A percentile compares a stretch with the other conserved stretches of the same genome.
phyloP scores from a whole-genome alignment of 23 red algal genomes.

The Gracilaria gracilis region DNA sequence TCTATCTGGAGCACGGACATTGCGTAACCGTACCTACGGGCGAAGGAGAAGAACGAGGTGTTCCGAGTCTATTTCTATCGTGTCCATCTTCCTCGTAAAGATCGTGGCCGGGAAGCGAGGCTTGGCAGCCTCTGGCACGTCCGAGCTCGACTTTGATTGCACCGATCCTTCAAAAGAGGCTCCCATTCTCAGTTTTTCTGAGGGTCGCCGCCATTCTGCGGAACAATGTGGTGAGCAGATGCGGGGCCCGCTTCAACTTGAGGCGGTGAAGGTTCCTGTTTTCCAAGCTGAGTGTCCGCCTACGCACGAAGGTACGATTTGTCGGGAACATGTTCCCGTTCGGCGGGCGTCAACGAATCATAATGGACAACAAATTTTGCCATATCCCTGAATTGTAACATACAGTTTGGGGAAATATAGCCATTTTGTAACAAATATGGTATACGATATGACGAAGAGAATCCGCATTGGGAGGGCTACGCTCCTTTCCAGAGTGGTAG shows the following conservation, averaged over 20 bases:
- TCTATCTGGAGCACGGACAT: neutral
- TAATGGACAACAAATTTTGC: neutral
- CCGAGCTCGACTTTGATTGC: neutral
- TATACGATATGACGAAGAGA: too few relatives aligned
- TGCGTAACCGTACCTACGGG: neutral
- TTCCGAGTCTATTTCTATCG: neutral
- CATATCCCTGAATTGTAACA: too few relatives aligned
- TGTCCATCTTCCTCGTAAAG: neutral
- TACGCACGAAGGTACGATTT: neutral
- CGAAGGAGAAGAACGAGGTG: neutral
- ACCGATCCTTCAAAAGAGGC: neutral
- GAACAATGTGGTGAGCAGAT: neutral
- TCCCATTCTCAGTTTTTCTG: neutral
- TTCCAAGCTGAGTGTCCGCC: neutral
- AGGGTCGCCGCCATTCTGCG: neutral
- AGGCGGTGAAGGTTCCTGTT: neutral
- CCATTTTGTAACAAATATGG: too few relatives aligned
- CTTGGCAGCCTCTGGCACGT: neutral
- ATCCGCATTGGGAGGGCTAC: neutral
- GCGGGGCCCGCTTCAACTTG: neutral
- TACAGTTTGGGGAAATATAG: too few relatives aligned
- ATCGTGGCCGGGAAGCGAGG: neutral
- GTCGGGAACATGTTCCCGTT: neutral
- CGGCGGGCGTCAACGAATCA: conserved; percentile 19
- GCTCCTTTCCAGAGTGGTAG: neutral